phyloP scores from a whole-genome alignment of 768 basidiomycete genomes.

The Boletus reticuloceps region DNA sequence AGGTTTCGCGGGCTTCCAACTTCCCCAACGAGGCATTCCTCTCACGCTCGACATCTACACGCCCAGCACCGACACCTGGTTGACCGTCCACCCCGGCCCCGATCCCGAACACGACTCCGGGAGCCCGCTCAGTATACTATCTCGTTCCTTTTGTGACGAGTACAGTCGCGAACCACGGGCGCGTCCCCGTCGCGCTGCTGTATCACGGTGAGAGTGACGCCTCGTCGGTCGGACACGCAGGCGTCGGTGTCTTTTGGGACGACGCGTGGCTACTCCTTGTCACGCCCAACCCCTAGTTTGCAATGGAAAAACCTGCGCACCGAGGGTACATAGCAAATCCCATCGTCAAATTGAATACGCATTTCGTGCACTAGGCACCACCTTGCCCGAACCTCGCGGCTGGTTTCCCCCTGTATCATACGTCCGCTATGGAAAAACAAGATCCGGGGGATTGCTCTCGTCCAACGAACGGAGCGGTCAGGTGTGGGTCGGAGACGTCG shows the following conservation, averaged over 20 bases:
- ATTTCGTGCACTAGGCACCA: too few species aligned
- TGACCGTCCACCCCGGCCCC: slow-evolving; percentile 18
- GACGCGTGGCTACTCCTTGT: too few species aligned
- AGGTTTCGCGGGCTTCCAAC: slow-evolving; percentile 34
- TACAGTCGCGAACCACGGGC: not conserved
- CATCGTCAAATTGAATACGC: not conserved
- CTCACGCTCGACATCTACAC: slow-evolving; percentile 36
- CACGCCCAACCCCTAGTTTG: not conserved
- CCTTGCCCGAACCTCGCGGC: slow-evolving; percentile 35
- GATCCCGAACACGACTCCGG: slow-evolving; percentile 15
- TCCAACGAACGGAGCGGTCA: too few species aligned
- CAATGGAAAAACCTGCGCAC: slow-evolving; percentile 27
- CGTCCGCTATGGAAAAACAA: slow-evolving; percentile 20
- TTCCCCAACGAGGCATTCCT: slow-evolving; percentile 2
- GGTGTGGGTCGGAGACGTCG: too few species aligned
- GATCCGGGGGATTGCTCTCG: not conserved
- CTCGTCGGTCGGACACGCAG: too few species aligned
- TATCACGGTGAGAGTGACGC: too few species aligned
- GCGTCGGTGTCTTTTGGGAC: too few species aligned
- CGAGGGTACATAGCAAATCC: not conserved
- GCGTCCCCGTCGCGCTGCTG: not conserved
- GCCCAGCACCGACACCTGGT: slow-evolving; percentile 23
- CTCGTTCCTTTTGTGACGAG: too few species aligned
- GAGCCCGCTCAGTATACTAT: too few species aligned
- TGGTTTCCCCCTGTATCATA: slow-evolving; percentile 41